Base-by-base conservation (phyloP, 225 moss, liverwort and hornwort genomes). In the Lunularia cruciata region DNA sequence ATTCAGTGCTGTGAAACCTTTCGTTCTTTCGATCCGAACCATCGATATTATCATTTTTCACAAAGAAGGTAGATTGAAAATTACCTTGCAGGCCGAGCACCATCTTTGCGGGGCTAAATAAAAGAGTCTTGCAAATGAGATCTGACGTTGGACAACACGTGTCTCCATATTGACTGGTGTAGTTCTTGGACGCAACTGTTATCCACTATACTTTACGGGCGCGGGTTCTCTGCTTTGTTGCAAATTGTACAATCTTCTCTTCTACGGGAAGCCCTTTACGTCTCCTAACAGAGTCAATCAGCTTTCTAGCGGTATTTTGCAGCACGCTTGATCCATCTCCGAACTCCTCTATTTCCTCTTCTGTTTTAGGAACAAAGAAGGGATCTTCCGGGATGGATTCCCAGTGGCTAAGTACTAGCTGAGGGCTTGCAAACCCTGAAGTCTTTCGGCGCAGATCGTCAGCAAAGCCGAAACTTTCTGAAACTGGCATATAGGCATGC, bases 401-500 rank as follows among this genome's bases (percentile, higher is more conserved):
- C 96, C 96, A 98, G 74, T 93, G 96, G 71, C 92, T 93, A 45
- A 90, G 92, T 19, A 91, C 96, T 48, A 98, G 74, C 28, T 92
- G 92, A 1, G 96, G 96, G 73, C 92, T 98, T 2, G 96, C 96
- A 47, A 92, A 87, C 3, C 96, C 96, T 42, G 96, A 98, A 7
- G 92, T 93, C 70, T 89, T 98, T 73, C 87, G 80, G 26, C 96
- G 89, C 69, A 98, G 63, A 69, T 98, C 96, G 30, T 92, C 85
- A 37, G 92, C 89, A 74, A 98, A 98, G 36, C 96, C 96, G 75
- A 98, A 98, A 77, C 92, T 92, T 48, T 93, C 92, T 8, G 93
- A 82, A 19, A 98, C 96, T 30, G 96, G 96, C 90, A 98, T 89
- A 78, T 98, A 98, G 2, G 92, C 92, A 81, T 93, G 92, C 67